Evolutionary conservation across 2,329 filamentous ascomycete species (phyloP), one percentile per base, ranked within the genome.

Genomic region (Amesomyces nigricolor): DNA sequence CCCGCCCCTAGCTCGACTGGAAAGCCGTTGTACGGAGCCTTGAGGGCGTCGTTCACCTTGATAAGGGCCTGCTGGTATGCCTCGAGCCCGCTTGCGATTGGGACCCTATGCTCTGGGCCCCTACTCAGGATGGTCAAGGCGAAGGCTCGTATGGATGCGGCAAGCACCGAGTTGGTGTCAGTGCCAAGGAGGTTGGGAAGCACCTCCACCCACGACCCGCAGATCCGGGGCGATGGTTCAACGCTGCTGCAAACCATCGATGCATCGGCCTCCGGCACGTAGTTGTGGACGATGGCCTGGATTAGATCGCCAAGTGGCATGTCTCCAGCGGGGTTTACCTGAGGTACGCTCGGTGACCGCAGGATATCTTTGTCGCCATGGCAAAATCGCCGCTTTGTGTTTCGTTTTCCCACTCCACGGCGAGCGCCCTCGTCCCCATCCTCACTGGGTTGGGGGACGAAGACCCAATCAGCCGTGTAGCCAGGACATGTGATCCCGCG

Each of bases 181-280:
- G 58, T 58, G 8, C 54, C 46, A 1, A 63, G 61, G 2, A 74
- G 62, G 0, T 62, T 56, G 1, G 71, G 71, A 5, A 75, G 64
- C 7, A 69, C 65, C 49, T 71, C 70, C 0, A 74, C 66, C 73
- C 72, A 75, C 0, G 69, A 64, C 7, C 72, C 73, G 53, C 72
- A 74, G 44, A 73, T 67, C 9, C 68, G 65, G 22, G 66, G 72
- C 48, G 72, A 72, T 49, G 62, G 61, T 10, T 50, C 17, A 14
- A 37, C 30, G 10, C 17, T 49, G 43, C n/a, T 30, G 43, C 13
- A 17, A 8, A 44, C 35, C 11, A 5, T 17, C 4, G 10, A 1
- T 4, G 22, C 19, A 14, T 53, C 47, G 1, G 29, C 8, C 14
- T 55, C 48, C 0, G 58, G 58, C 11, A 51, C 54, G 46, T 53